Evolutionary conservation across 2,329 filamentous ascomycete genomes (phyloP).

Genomic region (Colletotrichum liriopes): DNA sequence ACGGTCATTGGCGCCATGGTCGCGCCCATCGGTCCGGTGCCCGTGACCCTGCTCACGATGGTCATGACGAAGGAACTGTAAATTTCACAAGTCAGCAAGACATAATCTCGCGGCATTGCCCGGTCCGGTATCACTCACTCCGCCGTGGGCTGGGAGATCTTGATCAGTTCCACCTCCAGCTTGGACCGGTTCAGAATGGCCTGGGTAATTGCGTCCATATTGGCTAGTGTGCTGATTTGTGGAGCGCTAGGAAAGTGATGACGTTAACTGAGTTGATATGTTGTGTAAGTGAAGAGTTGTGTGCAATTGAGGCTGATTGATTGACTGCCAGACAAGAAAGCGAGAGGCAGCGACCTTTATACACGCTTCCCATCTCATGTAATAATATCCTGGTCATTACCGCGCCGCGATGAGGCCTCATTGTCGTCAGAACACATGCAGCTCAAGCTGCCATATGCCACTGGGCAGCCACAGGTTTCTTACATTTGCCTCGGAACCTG

Average conservation of each 20-base stretch:
- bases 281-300: slow-evolving; percentile 18
- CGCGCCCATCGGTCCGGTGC: slow-evolving; percentile 50
- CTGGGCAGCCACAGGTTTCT: slow-evolving; percentile 23
- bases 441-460: slow-evolving; percentile 32
- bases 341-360: slow-evolving; percentile 27
- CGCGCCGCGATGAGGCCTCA: slow-evolving; percentile 1
- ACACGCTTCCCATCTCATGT: slow-evolving; percentile 17
- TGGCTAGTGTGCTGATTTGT: slow-evolving; percentile 26
- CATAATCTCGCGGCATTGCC: neutral
- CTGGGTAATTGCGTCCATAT: slow-evolving; percentile 50
- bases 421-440: slow-evolving; percentile 39
- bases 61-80: slow-evolving; percentile 50
- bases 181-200: slow-evolving; percentile 49
- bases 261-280: slow-evolving; percentile 19
- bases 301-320: neutral
- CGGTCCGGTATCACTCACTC: slow-evolving; percentile 47
- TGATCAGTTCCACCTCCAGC: slow-evolving; percentile 50
- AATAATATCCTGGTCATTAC: slow-evolving; percentile 32
- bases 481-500: slow-evolving; percentile 39
- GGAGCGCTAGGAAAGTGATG: slow-evolving; percentile 23
- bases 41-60: slow-evolving; percentile 51
- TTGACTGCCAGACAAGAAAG: too few species aligned
- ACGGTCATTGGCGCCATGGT: slow-evolving; percentile 50
- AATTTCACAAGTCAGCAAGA: slow-evolving; percentile 14
- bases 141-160: slow-evolving; percentile 50